Percentiles rank a stretch among this genome's conserved stretches.
These are phyloP conservation scores for Hanseniaspora pseudoguilliermondii DNA, from an alignment of 805 yeast species.

Conservation along the genomic window DNA sequence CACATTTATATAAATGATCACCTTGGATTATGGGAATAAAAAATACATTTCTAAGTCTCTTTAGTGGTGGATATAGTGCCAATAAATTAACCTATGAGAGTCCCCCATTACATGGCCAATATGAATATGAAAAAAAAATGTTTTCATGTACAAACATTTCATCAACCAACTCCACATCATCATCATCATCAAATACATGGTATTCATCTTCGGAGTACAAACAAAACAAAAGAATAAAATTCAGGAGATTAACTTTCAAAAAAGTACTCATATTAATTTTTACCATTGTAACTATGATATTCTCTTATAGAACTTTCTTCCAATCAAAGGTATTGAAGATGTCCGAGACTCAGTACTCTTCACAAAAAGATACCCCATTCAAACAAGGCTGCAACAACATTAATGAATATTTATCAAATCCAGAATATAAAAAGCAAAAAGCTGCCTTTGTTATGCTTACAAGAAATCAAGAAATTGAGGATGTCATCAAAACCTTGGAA, in stretches of 20 bases:
- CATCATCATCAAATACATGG: background rate
- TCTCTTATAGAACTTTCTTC: background rate
- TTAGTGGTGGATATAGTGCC: background rate
- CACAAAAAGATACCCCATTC: constrained; percentile 35
- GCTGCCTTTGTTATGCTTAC: constrained; percentile 81
- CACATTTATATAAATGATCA: background rate
- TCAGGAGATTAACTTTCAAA: background rate
- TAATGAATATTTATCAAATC: constrained; percentile 22
- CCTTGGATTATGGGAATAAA: background rate
- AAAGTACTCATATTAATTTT: background rate
- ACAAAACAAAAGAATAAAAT: background rate
- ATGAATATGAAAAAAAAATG: background rate
- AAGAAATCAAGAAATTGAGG: constrained; percentile 64
- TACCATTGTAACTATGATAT: background rate
- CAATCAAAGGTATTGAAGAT: background rate
- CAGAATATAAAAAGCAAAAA: constrained; percentile 40
- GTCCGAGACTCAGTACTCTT: constrained; percentile 17
- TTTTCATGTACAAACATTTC: background rate
- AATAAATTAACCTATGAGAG: background rate
- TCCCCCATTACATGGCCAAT: background rate
- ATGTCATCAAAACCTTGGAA: constrained; percentile 59
- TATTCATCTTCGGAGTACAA: background rate
- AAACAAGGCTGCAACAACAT: constrained; percentile 46
- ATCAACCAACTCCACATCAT: background rate
- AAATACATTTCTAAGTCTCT: background rate